phyloP scores from a whole-genome alignment of 208 protist genomes.

The Vickermania ingenoplastis region DNA sequence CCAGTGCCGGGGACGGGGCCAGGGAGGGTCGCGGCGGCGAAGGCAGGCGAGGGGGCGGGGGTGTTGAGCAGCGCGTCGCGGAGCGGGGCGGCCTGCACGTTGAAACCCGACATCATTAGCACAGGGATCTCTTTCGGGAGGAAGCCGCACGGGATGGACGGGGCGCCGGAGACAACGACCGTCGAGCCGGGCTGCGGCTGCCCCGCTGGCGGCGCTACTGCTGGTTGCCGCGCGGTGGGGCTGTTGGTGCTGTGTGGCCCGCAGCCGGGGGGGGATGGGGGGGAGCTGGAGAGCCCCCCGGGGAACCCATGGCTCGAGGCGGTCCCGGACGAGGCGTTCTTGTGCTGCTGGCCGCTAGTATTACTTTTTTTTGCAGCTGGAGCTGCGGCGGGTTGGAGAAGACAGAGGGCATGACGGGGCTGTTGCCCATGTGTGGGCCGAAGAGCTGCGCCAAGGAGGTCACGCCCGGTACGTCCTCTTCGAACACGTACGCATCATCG shows the following conservation, averaged over 20 bases:
- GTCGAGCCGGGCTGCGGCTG: no score
- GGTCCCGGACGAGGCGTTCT: no score
- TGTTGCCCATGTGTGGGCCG: constrained; percentile 7
- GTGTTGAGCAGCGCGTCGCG: constrained; percentile 28
- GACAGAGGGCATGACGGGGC: no score
- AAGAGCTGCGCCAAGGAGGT: constrained; percentile 22
- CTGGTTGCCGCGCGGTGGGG: constrained; percentile 19
- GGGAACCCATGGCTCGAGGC: no score
- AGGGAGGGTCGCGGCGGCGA: constrained; percentile 3
- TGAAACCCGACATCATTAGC: constrained; percentile 64
- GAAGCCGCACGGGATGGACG: neutral
- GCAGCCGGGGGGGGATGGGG: constrained; percentile 8
- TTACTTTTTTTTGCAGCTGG: no score
- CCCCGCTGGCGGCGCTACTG: no score
- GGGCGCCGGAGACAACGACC: neutral
- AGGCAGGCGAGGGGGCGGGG: constrained; percentile 3
- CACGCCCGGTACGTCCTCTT: constrained; percentile 51
- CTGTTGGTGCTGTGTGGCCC: constrained; percentile 29
- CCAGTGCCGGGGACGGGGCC: constrained; percentile 8
- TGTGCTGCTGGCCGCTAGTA: no score
- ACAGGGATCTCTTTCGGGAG: constrained; percentile 20
- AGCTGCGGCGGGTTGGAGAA: no score
- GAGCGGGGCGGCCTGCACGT: constrained; percentile 46
- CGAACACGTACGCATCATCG: constrained; percentile 50
- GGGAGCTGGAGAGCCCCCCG: neutral